Conservation (phyloP, 371 early-diverging fungal genomes). For the Mortierella sp. region DNA sequence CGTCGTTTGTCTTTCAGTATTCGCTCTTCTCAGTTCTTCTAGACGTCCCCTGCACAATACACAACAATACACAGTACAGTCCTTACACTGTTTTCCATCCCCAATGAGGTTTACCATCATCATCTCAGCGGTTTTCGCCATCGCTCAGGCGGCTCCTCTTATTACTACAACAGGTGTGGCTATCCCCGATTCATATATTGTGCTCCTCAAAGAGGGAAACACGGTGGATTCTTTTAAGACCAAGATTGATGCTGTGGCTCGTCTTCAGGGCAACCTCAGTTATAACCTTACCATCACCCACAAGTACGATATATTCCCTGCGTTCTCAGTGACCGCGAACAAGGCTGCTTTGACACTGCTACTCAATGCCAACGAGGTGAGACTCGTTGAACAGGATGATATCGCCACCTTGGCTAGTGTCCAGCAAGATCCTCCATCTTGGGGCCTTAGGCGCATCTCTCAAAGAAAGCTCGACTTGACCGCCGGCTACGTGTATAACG, state of each 20-base stretch:
- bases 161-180: too few species aligned
- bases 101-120: too few species aligned
- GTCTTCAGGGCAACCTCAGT: neutral
- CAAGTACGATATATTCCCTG: neutral
- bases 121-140: too few species aligned
- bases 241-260: neutral
- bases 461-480: slow-evolving; percentile 56
- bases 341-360: slow-evolving; percentile 5
- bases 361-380: slow-evolving; percentile 22
- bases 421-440: slow-evolving; percentile 36
- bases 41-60: too few species aligned
- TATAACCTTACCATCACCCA: neutral
- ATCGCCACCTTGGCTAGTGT: slow-evolving; percentile 7
- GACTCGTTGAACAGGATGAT: slow-evolving; percentile 28
- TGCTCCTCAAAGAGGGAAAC: neutral
- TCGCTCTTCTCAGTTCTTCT: too few species aligned
- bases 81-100: too few species aligned
- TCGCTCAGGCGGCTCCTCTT: too few species aligned
- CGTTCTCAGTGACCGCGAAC: neutral
- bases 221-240: neutral
- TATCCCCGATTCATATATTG: neutral
- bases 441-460: slow-evolving; percentile 65
- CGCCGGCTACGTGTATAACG: too few species aligned
- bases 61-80: too few species aligned
- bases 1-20: too few species aligned